A percentile compares a stretch with the other conserved stretches of the same genome.
Evolutionary conservation across 371 early-diverging fungal species (phyloP).

Genomic region (Paraphysoderma sedebokerense): DNA sequence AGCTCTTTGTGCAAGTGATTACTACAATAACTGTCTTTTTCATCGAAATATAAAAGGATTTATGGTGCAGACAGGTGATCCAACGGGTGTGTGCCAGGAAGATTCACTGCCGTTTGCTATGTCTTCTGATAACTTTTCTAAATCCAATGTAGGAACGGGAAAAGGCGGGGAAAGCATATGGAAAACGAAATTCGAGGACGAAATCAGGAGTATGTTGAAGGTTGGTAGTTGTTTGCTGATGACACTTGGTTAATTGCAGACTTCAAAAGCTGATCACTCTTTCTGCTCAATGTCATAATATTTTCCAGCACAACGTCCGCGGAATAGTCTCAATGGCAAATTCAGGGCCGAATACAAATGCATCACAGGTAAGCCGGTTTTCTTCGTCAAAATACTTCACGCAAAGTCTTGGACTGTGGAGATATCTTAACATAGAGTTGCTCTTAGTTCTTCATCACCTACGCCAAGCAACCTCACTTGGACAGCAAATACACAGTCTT

Average conservation of each 20-base stretch:
- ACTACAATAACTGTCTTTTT: slow-evolving; percentile 62
- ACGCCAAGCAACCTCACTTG: slow-evolving; percentile 61
- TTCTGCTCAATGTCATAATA: not conserved
- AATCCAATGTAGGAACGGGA: slow-evolving; percentile 78
- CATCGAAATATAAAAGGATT: slow-evolving; percentile 73
- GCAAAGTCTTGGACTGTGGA: slow-evolving; percentile 10
- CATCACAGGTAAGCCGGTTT: not conserved
- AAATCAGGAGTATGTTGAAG: slow-evolving; percentile 63
- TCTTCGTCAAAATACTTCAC: not conserved
- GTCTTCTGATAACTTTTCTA: slow-evolving; percentile 47
- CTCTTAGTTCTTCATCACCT: slow-evolving; percentile 89
- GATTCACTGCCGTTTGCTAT: slow-evolving; percentile 10
- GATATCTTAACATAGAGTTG: too few relatives aligned
- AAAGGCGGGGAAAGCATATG: slow-evolving; percentile 79
- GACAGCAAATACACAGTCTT: slow-evolving; percentile 87
- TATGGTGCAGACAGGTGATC: slow-evolving; percentile 54
- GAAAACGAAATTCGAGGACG: slow-evolving; percentile 72
- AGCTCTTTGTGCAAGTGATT: slow-evolving; percentile 81
- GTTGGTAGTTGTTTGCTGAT: slow-evolving; percentile 14
- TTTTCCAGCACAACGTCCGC: slow-evolving; percentile 54
- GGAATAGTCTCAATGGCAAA: slow-evolving; percentile 91
- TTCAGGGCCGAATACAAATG: slow-evolving; percentile 74
- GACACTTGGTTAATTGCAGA: not conserved
- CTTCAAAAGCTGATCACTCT: not conserved
- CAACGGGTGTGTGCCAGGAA: not conserved